A percentile compares a stretch with the other conserved stretches of the same genome.
Evolutionary conservation across 2,329 filamentous ascomycete species (phyloP).

Genomic region (Sphaerostilbella broomeana): DNA sequence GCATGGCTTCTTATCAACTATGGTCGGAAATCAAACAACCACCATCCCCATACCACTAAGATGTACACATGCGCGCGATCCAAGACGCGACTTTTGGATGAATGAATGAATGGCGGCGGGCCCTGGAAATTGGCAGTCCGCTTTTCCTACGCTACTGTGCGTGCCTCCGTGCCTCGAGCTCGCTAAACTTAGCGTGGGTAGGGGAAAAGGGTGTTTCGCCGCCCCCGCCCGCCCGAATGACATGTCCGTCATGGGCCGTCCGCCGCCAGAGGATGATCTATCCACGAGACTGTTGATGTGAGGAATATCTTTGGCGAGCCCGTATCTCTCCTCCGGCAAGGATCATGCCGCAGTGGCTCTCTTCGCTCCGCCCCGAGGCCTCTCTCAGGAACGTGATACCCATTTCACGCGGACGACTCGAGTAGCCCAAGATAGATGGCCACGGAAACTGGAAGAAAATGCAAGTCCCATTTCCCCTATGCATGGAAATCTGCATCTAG

Average conservation of each 20-base stretch:
- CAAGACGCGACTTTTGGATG: conserved; percentile 7
- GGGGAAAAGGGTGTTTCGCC: conserved; percentile 2
- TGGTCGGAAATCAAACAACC: no score
- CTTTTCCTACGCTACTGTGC: conserved; percentile 7
- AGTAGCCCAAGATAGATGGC: no score
- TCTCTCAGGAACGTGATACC: not conserved
- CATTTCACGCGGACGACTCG: no score
- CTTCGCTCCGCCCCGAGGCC: not conserved
- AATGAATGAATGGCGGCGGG: conserved; percentile 8
- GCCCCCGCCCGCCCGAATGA: conserved; percentile 14
- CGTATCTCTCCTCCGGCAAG: no score
- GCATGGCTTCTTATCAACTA: no score
- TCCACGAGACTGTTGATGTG: conserved; percentile 10
- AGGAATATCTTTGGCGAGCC: no score
- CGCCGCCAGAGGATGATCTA: conserved; percentile 11
- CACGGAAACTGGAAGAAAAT: conserved; percentile 1
- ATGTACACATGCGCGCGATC: no score
- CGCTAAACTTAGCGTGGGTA: conserved; percentile 10
- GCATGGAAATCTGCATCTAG: conserved; percentile 8
- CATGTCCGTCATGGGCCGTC: conserved; percentile 14
- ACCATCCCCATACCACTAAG: no score
- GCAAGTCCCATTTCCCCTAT: conserved; percentile 1
- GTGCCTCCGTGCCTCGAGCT: conserved; percentile 1
- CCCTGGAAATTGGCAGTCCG: conserved; percentile 13
- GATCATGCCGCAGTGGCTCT: no score